Base-by-base conservation (phyloP, 805 yeast genomes). In the Candida multigemmis region DNA sequence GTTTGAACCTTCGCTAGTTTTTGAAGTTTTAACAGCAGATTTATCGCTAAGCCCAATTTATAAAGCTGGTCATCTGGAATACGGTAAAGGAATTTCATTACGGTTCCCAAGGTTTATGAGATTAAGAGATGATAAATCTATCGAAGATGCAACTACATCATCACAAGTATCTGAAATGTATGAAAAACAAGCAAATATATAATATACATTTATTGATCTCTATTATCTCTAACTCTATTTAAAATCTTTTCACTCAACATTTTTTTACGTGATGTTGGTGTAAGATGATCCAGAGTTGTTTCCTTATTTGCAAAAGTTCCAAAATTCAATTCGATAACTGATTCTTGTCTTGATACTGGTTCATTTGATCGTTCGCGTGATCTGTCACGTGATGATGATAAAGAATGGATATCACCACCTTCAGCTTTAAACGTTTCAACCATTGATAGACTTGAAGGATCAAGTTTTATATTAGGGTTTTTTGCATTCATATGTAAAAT, bases 1-100 rank as follows among this genome's bases (percentile, higher is more conserved):
- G 96, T 81, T 87, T 44, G 94, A 87, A 44, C 96, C 97, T 6
- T 66, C 78, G 1, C 53, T 65, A 14, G 66, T 87, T 5, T 85
- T 91, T 60, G 97, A 87, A 53, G 94, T 87, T 1, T 60, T 83
- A 32, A 82, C 94, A 1, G 97, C 97, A 0, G 96, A 87, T 53
- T 64, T 87, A 27, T 81, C 94, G 0, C 65, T 85, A 31, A 79
- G 93, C 27, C 97, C 97, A 0, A 64, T 84, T 4, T 87, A 87
- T 51, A 84, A 84, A 44, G 93, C 96, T 0, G 95, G 91, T 4
- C 69, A 68, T 16, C 63, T 65, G 15, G 71, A 71, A 26, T 68
- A 75, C 32, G 93, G 85, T 1, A 77, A 77, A 46, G 97, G 97
- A 16, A 73, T 87, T 3, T 82, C 94, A 3, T 58, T 87, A 31